Evolutionary conservation across 2,329 filamentous ascomycete species (phyloP), one percentile per base, ranked within the genome.

Genomic region (Hortaea werneckii): DNA sequence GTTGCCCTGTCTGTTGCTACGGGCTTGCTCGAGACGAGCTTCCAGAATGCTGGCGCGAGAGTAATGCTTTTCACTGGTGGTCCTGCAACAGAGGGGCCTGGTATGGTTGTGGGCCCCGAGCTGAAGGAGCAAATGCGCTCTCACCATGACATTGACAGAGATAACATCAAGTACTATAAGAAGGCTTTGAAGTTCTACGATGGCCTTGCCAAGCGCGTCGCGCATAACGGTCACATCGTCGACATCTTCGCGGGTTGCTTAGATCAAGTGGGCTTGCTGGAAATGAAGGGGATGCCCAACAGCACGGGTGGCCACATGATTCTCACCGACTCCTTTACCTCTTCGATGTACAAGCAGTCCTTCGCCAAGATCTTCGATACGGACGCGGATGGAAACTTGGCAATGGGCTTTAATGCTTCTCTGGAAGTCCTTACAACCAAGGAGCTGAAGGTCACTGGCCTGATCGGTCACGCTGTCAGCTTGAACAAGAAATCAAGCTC

Each of bases 81-180:
- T 32, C 84, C 92, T 44, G 88, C 89, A 37, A 98, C 92, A 0
- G 92, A 98, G 67, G 92, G 92, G 1, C 92, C 92, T 8, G 92
- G 92, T 50, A 88, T 95, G 78, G 92, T 98, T 29, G 92, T 98
- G 63, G 89, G 89, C 2, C 87, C 92, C 26, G 92, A 98, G 68
- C 73, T 98, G 54, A 85, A 90, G 65, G 92, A 98, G 65, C 88
- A 94, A 7, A 96, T 98, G 54, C 84, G 92, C 62, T 96, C 90
- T 37, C 92, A 98, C 69, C 92, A 98, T 68, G 92, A 98, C 61
- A 98, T 98, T 66, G 92, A 98, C 65, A 82, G 89, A 47, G 92
- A 98, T 67, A 95, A 95, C 65, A 94, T 95, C 71, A 98, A 98
- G 68, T 95, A 96, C 70, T 96, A 94, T 72, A 98, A 98, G 76